Conservation (phyloP, 768 basidiomycete species). For the Calocera viscosa region DNA sequence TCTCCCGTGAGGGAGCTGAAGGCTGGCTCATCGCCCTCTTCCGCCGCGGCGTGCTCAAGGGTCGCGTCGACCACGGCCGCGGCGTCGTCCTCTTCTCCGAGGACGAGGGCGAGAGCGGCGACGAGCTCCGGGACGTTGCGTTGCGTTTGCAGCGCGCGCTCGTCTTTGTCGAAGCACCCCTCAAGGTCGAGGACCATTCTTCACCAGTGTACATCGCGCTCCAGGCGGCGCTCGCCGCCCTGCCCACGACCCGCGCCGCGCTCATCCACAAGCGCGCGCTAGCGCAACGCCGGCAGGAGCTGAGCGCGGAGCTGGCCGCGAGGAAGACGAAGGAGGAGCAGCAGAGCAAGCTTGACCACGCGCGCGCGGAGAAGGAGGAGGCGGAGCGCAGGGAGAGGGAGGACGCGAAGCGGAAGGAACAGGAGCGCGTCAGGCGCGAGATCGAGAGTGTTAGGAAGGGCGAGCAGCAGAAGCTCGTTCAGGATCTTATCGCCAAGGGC, state of each 20-base stretch:
- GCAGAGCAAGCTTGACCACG: slow-evolving; percentile 57
- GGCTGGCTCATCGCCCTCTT: slow-evolving; percentile 90
- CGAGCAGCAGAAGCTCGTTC: slow-evolving; percentile 80
- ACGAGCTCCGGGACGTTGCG: slow-evolving; percentile 1
- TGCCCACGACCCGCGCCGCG: slow-evolving; percentile 27
- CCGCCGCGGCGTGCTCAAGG: slow-evolving; percentile 68
- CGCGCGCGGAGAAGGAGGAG: slow-evolving; percentile 55
- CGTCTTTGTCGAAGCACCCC: slow-evolving; percentile 14
- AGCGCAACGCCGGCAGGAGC: slow-evolving; percentile 71
- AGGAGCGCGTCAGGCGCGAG: slow-evolving; percentile 30
- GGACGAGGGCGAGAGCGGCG: not conserved
- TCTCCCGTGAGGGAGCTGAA: slow-evolving; percentile 31
- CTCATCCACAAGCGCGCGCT: slow-evolving; percentile 64
- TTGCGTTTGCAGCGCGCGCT: slow-evolving; percentile 25
- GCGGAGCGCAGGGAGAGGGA: slow-evolving; percentile 49
- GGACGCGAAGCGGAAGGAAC: slow-evolving; percentile 51
- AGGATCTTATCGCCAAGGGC: slow-evolving; percentile 68
- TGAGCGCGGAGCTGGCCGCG: slow-evolving; percentile 68
- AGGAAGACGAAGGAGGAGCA: slow-evolving; percentile 85
- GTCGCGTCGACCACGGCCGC: slow-evolving; percentile 78
- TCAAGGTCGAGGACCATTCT: slow-evolving; percentile 34
- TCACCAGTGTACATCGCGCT: slow-evolving; percentile 44
- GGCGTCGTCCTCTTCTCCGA: slow-evolving; percentile 61
- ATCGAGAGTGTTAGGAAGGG: slow-evolving; percentile 65
- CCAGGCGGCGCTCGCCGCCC: slow-evolving; percentile 33